Evolutionary conservation across 768 basidiomycete genomes (phyloP).

Genomic region (Mycena metata): DNA sequence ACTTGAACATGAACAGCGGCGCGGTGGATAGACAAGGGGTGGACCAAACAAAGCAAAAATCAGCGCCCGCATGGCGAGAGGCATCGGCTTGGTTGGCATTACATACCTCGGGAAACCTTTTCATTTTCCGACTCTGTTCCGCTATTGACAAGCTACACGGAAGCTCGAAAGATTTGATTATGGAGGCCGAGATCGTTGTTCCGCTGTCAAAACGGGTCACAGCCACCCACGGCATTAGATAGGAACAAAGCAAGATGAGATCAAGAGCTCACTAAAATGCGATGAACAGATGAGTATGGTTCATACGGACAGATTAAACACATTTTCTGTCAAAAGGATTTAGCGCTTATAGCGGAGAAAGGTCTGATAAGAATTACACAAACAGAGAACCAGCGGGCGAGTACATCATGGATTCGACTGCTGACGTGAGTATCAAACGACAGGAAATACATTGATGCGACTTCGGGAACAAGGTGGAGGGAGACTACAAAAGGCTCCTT

Average conservation of each 20-base stretch:
- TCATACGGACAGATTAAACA: not conserved
- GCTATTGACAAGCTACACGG: constrained; percentile 7
- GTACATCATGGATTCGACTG: no score
- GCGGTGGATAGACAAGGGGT: not conserved
- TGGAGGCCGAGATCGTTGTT: not conserved
- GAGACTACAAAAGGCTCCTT: not conserved
- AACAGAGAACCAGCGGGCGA: no score
- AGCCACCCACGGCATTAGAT: constrained; percentile 12
- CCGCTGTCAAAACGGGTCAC: constrained; percentile 1
- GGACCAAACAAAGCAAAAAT: not conserved
- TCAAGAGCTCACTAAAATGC: constrained; percentile 21
- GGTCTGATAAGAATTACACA: constrained; percentile 17
- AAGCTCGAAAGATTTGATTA: not conserved
- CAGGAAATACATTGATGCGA: not conserved
- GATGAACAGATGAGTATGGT: constrained; percentile 26
- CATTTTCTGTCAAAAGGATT: constrained; percentile 8
- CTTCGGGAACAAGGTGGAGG: constrained; percentile 3
- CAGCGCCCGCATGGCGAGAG: not conserved
- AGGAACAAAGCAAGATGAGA: constrained; percentile 14
- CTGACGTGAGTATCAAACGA: not conserved
- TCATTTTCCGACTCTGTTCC: constrained; percentile 12
- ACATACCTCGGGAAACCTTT: constrained; percentile 1
- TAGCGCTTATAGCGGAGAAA: not conserved
- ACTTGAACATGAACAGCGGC: no score
- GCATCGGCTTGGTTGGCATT: constrained; percentile 20